Evolutionary conservation across 2,329 filamentous ascomycete species (phyloP).

Genomic region (Penicillium griseofulvum): DNA sequence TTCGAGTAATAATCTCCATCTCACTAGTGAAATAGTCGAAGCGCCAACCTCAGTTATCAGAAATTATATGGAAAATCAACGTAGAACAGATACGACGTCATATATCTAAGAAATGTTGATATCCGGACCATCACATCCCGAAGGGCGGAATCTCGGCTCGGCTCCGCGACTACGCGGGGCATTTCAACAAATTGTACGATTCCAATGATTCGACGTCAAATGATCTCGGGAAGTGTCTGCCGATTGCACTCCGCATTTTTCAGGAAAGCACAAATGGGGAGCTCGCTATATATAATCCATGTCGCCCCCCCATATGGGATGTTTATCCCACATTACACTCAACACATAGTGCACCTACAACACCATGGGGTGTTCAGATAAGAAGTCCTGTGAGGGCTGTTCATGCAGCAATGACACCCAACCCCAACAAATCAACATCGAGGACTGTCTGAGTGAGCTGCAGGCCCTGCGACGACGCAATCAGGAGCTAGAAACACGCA

Average conservation of each 20-base stretch:
- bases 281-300: slow-evolving; percentile 6
- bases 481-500: slow-evolving; percentile 32
- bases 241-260: background rate
- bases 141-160: slow-evolving; percentile 7
- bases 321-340: background rate
- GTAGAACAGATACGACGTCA: background rate
- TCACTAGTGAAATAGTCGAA: slow-evolving; percentile 3
- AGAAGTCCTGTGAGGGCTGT: slow-evolving; percentile 36
- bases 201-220: background rate
- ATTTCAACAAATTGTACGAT: background rate
- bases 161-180: background rate
- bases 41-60: background rate
- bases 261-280: slow-evolving; percentile 8
- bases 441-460: slow-evolving; percentile 43
- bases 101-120: background rate
- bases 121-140: slow-evolving; percentile 11
- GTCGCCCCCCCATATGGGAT: slow-evolving; percentile 5
- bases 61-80: background rate
- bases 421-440: slow-evolving; percentile 33
- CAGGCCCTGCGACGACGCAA: slow-evolving; percentile 39
- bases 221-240: slow-evolving; percentile 4
- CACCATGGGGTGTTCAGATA: slow-evolving; percentile 14
- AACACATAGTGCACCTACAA: background rate
- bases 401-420: slow-evolving; percentile 27
- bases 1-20: background rate